Conservation (phyloP, 768 basidiomycete genomes). For the Kwoniella pini region DNA sequence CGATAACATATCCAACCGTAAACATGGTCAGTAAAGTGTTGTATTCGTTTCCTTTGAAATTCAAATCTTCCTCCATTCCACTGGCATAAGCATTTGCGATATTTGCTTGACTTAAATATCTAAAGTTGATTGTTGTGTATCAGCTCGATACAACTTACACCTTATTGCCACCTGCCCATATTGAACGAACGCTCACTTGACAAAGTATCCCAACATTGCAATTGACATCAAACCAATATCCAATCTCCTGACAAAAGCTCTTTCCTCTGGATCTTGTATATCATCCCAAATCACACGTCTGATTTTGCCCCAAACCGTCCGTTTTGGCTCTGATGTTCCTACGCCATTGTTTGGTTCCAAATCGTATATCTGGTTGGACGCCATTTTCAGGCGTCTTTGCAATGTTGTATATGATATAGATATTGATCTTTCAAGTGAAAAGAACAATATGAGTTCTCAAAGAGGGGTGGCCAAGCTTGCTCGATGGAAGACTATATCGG, state of each 20-base stretch:
- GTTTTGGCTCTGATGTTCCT: background rate
- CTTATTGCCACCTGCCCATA: too few relatives aligned
- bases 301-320: conserved; percentile 9
- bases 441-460: too few relatives aligned
- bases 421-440: too few relatives aligned
- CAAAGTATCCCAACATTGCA: conserved; percentile 20
- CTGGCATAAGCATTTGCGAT: conserved; percentile 28
- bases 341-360: background rate
- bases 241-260: conserved; percentile 19
- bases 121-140: too few relatives aligned
- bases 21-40: conserved; percentile 17
- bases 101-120: conserved; percentile 11
- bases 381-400: background rate
- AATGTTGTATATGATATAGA: too few relatives aligned
- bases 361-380: too few relatives aligned
- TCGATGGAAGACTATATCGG: too few relatives aligned
- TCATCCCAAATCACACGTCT: conserved; percentile 17
- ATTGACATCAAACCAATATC: conserved; percentile 19
- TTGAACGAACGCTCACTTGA: conserved; percentile 12
- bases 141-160: too few relatives aligned
- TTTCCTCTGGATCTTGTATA: conserved; percentile 18
- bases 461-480: too few relatives aligned
- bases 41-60: conserved; percentile 35
- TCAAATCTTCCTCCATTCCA: conserved; percentile 38
- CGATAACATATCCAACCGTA: conserved; percentile 14